Evolutionary conservation across 805 yeast species (phyloP), one percentile per base, ranked within the genome.

Genomic region (Cyberlindnera samutprakarnensis): DNA sequence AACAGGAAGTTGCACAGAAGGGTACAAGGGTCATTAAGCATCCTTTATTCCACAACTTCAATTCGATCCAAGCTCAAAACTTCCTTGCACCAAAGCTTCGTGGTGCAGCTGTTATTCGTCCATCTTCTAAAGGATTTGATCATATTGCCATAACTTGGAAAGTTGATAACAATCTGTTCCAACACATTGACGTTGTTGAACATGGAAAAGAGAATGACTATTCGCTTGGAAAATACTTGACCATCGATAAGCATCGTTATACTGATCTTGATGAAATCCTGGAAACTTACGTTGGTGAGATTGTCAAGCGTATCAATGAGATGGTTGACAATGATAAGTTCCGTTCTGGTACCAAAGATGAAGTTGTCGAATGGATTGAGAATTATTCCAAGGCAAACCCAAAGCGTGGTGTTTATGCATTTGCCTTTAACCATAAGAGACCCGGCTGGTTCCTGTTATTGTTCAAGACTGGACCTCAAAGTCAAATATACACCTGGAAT

Each of bases 121-220:
- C 97, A 14, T 86, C 96, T 0, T 85, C 95, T 8, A 75, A 78
- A 41, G 98, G 98, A 26, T 68, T 72, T 28, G 83, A 85, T 41
- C 96, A 78, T 56, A 68, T 92, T 45, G 87, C 95, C 3, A 78
- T 90, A 25, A 90, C 99, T 0, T 92, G 97, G 96, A 92, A 92
- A 55, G 88, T 92, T 28, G 92, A 84, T 38, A 90, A 84, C 52
- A 82, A 79, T 53, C 61, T 90, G 40, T 92, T 81, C 61, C 97
- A 92, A 55, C 97, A 92, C 54, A 64, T 92, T 42, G 92, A 87
- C 46, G 82, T 92, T 28, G 65, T 77, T 40, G 97, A 92, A 57
- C 68, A 70, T 28, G 77, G 70, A 28, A 75, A 76, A 49, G 78
- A 72, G 32, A 75, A 72, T 39, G 86, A 81, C 21, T 62, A 62